Percentiles rank a stretch among this genome's conserved stretches.
phyloP scores from a whole-genome alignment of 2,329 filamentous ascomycete species.

The Septoria linicola region DNA sequence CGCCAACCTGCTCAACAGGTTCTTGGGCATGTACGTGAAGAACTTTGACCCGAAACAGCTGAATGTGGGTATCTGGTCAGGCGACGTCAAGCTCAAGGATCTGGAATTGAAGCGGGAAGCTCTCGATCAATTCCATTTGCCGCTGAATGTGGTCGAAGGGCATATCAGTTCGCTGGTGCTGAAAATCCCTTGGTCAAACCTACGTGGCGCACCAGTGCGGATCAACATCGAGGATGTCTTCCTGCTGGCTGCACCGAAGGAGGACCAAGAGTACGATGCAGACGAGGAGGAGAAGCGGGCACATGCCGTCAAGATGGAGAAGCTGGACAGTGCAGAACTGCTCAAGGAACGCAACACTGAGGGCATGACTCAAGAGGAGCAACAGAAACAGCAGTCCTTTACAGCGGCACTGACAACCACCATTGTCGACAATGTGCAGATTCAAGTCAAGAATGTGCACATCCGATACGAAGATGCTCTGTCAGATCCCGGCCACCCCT shows the following conservation, averaged over 20 bases:
- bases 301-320: conserved; percentile 97
- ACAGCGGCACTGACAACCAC: conserved; percentile 92
- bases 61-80: conserved; percentile 98
- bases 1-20: conserved; percentile 95
- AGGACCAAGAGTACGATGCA: conserved; percentile 88
- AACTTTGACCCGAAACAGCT: conserved; percentile 98
- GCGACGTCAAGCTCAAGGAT: conserved; percentile 91
- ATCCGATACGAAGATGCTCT: conserved; percentile 97
- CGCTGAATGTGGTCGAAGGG: conserved; percentile 93
- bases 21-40: conserved; percentile 99
- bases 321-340: conserved; percentile 92
- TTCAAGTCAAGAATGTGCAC: conserved; percentile 97
- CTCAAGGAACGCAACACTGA: conserved; percentile 90
- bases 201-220: conserved; percentile 90
- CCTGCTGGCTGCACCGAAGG: conserved; percentile 88
- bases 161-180: conserved; percentile 90
- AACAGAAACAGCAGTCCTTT: conserved; percentile 97
- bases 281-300: conserved; percentile 85
- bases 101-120: conserved; percentile 92
- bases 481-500: conserved; percentile 90
- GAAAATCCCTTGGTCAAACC: conserved; percentile 94
- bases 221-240: conserved; percentile 97
- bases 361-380: conserved; percentile 89
- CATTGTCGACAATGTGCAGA: conserved; percentile 97
- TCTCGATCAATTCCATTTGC: conserved; percentile 92